Base-by-base conservation (phyloP, 2,329 filamentous ascomycete genomes). In the Diaporthe helianthi region DNA sequence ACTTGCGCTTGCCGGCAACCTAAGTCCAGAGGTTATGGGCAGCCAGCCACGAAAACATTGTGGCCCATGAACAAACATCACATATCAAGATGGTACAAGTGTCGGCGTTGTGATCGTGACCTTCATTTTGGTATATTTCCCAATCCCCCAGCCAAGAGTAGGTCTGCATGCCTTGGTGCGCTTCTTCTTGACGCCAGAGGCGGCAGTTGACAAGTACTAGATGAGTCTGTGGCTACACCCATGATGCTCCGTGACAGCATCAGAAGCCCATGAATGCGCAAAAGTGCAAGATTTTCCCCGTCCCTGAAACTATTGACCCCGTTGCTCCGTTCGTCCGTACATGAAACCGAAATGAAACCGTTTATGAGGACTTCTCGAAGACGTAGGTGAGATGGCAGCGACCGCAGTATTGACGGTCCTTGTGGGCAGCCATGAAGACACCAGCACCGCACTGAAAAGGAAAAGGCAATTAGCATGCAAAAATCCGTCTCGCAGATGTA, bases 391-490 rank as follows among this genome's bases (percentile, higher is more conserved):
- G 83, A 83, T 91, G 89, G 88, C 89, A 91, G 75, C 88, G 87
- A 77, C 89, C 89, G 77, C 94, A 97, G 92, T 98, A 97, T 87
- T 99, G 97, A 83, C 96, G 93, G 87, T 99, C 97, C 86, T 97
- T 92, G 94, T 98, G 98, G 83, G 96, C 93, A 83, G 96, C 96
- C 96, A 99, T 99, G 92, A 99, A 99, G 88, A 99, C 92, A 94
- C 96, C 96, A 80, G 97, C 96, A 90, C 96, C 96, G 85, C 96
- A 99, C 94, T 97, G 36, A 74, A 44, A 60, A 70, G 61, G 38
- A 66, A 61, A 17, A 51, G 22, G 66, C 67, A 1, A 78, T 84
- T 77, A 86, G 80, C 47, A 74, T 9, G n/a, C 4, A 44, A 22
- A 8, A 5, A 0, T 1, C 4, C 0, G 31, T 10, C 10, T 4